Base-by-base conservation (phyloP, 1,284 basidiomycete genomes). In the Boletus semigastroideus region DNA sequence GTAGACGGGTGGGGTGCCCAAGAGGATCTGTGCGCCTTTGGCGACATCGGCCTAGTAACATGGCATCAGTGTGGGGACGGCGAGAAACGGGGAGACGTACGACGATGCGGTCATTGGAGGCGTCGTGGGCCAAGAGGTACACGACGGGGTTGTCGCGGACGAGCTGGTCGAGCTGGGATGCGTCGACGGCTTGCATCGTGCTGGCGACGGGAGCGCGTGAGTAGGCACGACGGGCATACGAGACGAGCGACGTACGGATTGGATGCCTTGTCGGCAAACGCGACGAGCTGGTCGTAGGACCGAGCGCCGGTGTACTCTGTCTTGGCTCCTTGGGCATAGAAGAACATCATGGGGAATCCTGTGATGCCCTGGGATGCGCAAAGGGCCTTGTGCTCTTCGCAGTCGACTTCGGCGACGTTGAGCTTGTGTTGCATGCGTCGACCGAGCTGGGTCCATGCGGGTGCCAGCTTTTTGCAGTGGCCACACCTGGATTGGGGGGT, bases 401-500 rank as follows among this genome's bases (percentile, higher is more conserved):
- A 98, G 65, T 98, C 83, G 22, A 98, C 86, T 53, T 94, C 86
- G 1, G 84, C 92, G 11, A 98, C 74, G 44, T 80, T 87, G 34
- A 94, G 72, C 51, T 83, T 83, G 56, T 78, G 75, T 59, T 86
- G 78, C 77, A 93, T 82, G 33, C 74, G 72, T 37, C 72, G 69
- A 0, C 89, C 93, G 7, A 98, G 78, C 48, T 88, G 76, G 2
- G 74, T 74, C 87, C 92, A 96, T 0, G 74, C 76, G 0, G 93
- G 92, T 10, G 90, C 88, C 2, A 95, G 78, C 62, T 90, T 90
- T 74, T 94, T 94, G 78, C 93, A 95, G 73, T 96, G 94, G 2
- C 89, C 87, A 67, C 93, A 95, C 83, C 83, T 80, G 46, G 20
- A 27, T 2, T 10, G 11, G 13, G 19, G 25, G 2, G 44, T 43